Percentiles rank a stretch among this genome's conserved stretches.
phyloP scores from a whole-genome alignment of 1,139 yeast genomes.

The Scheffersomyces illinoinensis region DNA sequence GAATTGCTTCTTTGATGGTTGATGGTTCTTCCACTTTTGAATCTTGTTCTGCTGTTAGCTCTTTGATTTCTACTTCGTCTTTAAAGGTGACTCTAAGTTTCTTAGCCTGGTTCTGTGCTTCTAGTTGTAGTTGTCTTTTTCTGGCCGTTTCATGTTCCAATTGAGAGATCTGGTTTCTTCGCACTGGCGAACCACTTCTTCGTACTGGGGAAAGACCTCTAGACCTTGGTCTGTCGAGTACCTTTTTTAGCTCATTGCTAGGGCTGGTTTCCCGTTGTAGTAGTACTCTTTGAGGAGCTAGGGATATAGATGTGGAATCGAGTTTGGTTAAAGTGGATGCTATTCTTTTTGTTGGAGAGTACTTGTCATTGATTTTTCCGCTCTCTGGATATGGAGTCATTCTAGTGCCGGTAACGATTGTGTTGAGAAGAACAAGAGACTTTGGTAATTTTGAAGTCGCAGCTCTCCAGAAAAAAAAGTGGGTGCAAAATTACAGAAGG shows the following conservation, averaged over 20 bases:
- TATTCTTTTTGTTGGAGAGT: conserved; percentile 15
- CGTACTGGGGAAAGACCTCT: conserved; percentile 27
- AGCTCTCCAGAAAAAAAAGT: neutral
- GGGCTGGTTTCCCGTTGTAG: conserved; percentile 1
- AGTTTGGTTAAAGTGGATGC: conserved; percentile 2
- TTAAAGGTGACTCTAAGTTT: neutral
- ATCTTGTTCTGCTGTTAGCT: neutral
- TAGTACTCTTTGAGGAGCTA: conserved; percentile 3
- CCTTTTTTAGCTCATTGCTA: conserved; percentile 11
- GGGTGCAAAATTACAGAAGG: neutral
- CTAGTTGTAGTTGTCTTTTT: neutral
- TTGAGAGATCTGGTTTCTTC: conserved; percentile 31
- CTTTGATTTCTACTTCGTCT: neutral
- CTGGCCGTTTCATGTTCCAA: conserved; percentile 20
- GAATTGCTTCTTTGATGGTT: neutral
- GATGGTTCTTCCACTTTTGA: neutral
- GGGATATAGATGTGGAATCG: neutral
- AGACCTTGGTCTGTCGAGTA: conserved; percentile 6
- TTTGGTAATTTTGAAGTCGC: neutral
- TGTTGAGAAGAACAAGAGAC: neutral
- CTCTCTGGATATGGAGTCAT: conserved; percentile 8
- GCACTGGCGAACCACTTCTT: conserved; percentile 39
- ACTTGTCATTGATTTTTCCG: conserved; percentile 14
- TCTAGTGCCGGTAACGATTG: neutral
- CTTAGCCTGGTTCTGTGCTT: neutral